phyloP scores from a whole-genome alignment of 2,329 filamentous ascomycete genomes.

The Xylariales sp. region DNA sequence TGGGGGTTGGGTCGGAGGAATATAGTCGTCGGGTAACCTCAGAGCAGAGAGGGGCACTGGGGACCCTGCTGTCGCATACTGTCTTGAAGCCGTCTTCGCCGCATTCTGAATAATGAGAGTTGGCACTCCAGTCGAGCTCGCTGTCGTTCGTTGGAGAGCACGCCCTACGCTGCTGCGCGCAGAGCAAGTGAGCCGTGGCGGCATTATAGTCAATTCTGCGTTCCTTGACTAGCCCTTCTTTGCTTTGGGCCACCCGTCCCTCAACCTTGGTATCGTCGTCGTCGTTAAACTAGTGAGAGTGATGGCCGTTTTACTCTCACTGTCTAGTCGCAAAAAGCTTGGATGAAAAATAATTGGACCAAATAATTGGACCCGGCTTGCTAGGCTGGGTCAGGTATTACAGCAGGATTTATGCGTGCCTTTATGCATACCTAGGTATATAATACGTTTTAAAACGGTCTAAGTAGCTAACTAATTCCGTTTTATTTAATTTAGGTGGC shows the following conservation, averaged over 20 bases:
- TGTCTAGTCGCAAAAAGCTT: conserved; percentile 31
- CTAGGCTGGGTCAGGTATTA: neutral
- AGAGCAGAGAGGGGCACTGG: conserved; percentile 43
- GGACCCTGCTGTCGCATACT: conserved; percentile 45
- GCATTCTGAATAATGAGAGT: conserved; percentile 36
- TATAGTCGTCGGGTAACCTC: conserved; percentile 59
- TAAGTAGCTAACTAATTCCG: too few species aligned
- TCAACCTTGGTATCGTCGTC: conserved; percentile 18
- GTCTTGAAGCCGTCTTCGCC: conserved; percentile 36
- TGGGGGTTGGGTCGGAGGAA: conserved; percentile 81
- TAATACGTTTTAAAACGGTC: too few species aligned
- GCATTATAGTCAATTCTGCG: conserved; percentile 39
- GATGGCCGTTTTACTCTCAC: conserved; percentile 1
- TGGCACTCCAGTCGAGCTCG: conserved; percentile 36
- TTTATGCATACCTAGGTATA: too few species aligned
- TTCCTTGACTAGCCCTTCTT: neutral
- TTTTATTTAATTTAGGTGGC: too few species aligned
- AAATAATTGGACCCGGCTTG: neutral
- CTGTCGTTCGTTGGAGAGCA: conserved; percentile 40
- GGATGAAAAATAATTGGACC: conserved; percentile 33
- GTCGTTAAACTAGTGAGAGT: conserved; percentile 12
- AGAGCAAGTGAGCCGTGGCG: conserved; percentile 44
- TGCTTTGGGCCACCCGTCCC: conserved; percentile 13
- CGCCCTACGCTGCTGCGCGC: conserved; percentile 42
- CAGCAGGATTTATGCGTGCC: too few species aligned